A percentile compares a stretch with the other conserved stretches of the same genome.
Conservation (phyloP, 306 rosid genomes). For the Fragaria nilgerrensis region DNA sequence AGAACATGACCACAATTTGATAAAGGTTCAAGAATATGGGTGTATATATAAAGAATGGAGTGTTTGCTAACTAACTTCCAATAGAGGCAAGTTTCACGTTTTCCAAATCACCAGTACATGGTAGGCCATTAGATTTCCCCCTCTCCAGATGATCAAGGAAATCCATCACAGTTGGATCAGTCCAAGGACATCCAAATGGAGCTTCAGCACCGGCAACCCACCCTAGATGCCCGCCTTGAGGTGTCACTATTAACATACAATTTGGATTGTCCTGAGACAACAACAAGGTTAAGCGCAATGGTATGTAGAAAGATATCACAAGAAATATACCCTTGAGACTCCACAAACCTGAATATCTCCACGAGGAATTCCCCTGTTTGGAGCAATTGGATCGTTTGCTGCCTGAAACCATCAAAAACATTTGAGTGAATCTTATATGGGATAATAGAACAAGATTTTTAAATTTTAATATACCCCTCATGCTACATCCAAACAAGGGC, state of each 20-base stretch:
- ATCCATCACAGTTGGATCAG: conserved; percentile 76
- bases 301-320: not conserved
- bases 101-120: conserved; percentile 19
- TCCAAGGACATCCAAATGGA: conserved; percentile 88
- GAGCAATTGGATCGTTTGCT: conserved; percentile 93
- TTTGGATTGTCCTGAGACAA: conserved; percentile 72
- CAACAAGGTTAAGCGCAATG: not conserved
- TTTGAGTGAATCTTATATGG: conserved; percentile 13
- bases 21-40: not conserved
- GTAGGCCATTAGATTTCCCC: conserved; percentile 26
- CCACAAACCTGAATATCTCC: conserved; percentile 76
- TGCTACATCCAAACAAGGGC: not conserved
- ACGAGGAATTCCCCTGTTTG: conserved; percentile 78
- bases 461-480: not conserved
- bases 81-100: conserved; percentile 19
- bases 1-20: not conserved
- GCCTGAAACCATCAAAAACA: conserved; percentile 52
- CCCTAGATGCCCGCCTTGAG: conserved; percentile 93
- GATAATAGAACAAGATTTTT: not conserved
- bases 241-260: conserved; percentile 83
- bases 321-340: not conserved
- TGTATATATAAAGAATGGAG: conserved; percentile 9
- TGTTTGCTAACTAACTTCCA: conserved; percentile 36
- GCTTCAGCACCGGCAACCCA: conserved; percentile 92
- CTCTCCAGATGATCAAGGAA: conserved; percentile 68